Base-by-base conservation (phyloP, 805 yeast genomes). In the Brettanomyces naardenensis region DNA sequence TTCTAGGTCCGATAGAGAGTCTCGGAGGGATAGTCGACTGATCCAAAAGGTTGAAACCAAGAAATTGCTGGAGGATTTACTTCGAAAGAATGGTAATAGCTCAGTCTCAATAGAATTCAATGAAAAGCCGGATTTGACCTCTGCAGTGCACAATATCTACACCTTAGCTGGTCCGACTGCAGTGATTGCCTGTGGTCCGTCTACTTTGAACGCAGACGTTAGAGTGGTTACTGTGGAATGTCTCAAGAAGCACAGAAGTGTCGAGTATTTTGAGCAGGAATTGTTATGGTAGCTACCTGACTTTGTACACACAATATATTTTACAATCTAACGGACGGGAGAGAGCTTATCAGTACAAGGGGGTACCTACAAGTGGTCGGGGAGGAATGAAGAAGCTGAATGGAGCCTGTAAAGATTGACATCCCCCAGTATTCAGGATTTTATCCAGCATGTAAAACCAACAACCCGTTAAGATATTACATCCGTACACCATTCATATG, bases 181-280 rank as follows among this genome's bases (percentile, higher is more conserved):
- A 1, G 51, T 63, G 13, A 53, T 63, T 21, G 52, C 64, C 3
- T 63, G 68, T 44, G 68, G 68, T 5, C 67, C 68, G 2, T 44
- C 51, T 7, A 43, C 46, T 7, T 33, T 63, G 43, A 58, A 57
- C 39, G 51, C 56, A 2, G 65, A 56, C 35, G 62, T 60, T 15
- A 49, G 67, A 19, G 40, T 47, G 5, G 59, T 59, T 1, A 55
- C 59, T 14, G 57, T 58, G 1, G 43, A 48, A 33, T 52, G 61
- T 36, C 44, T 61, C 19, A 48, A 46, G 31, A 42, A 42, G 3
- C 41, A 51, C 9, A 45, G 44, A 31, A 51, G 49, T 38, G 54
- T 61, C 28, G 66, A 63, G 38, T 61, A 61, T 34, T 60, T 53
- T 42, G 67, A 63, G 36, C 64, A 63, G 41, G 65, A 62, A 37